Base-by-base conservation (phyloP, 192 early-diverging fungal genomes). In the Podila verticillata region DNA sequence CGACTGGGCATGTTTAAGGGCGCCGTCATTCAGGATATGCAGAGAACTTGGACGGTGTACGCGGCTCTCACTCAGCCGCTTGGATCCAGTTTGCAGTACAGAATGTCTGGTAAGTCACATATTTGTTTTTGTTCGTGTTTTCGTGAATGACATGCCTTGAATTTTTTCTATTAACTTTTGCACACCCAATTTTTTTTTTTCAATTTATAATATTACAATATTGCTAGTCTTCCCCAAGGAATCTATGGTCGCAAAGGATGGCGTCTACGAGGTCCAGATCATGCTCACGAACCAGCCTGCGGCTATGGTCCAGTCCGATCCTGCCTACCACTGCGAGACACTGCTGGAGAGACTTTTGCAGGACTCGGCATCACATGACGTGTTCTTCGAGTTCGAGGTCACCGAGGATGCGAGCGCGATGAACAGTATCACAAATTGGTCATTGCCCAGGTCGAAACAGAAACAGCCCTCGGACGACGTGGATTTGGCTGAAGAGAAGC, bases 381-480 rank as follows among this genome's bases (percentile, higher is more conserved):
- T 77, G 13, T 70, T 61, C 15, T 77, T 77, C 26, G 63, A 70
- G 29, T 77, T 77, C 56, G 63, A 66, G 29, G 24, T 57, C n/a
- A 60, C 48, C 17, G 47, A 61, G 30, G 28, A 20, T 12, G 35
- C 36, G 10, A 39, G 36, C 36, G 2, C 36, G 10, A 10, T 39
- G 49, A 20, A 19, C 48, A 20, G 39, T 13, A 2, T 30, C 56
- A 30, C 29, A 47, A 56, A 19, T 9, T 57, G 51, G 49, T 32
- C 26, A 22, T 2, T 1, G 51, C 24, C 28, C 28, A 31, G 57
- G 7, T 26, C 28, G 24, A 12, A 39, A 12, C 10, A 39, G 36
- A 39, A 39, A 12, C 36, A 39, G 36, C 12, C 36, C 12, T 39
- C 36, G 36, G 36, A 39, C 7, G 36, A 39, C 10, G 9, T 12